Percentiles rank a stretch among this genome's conserved stretches.
phyloP scores from a whole-genome alignment of 129 eudicot species.

The Flaveria sonorensis region DNA sequence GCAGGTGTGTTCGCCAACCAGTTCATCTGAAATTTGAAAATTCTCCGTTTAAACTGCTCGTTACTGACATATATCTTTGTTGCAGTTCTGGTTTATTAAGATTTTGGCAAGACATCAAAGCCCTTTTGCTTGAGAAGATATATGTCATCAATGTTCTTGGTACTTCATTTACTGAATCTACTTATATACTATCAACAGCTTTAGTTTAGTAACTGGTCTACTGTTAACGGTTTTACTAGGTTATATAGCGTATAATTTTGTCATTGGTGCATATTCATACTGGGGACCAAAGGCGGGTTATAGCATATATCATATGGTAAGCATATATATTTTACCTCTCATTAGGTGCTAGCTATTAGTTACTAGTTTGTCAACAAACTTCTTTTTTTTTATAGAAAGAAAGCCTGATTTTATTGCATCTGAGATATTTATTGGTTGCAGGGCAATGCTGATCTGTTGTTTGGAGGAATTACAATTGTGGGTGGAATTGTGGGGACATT shows the following conservation, averaged over 20 bases:
- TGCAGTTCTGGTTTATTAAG: constrained; percentile 31
- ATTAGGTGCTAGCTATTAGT: background rate
- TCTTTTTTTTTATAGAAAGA: background rate
- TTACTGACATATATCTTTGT: background rate
- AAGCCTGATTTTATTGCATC: background rate
- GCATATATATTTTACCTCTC: constrained; percentile 13
- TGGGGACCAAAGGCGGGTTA: constrained; percentile 48
- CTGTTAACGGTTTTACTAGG: constrained; percentile 14
- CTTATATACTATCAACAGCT: background rate
- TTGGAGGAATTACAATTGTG: constrained; percentile 83
- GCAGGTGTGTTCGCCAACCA: constrained; percentile 31
- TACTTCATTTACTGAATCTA: background rate
- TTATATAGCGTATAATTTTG: constrained; percentile 43
- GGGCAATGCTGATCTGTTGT: constrained; percentile 79
- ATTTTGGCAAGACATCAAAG: constrained; percentile 39
- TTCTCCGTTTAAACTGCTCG: constrained; percentile 3
- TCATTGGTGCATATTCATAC: constrained; percentile 46
- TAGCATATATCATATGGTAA: constrained; percentile 47
- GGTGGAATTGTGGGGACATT: constrained; percentile 88
- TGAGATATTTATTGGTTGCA: constrained; percentile 30
- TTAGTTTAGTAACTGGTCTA: background rate
- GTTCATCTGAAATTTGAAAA: background rate
- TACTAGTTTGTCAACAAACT: background rate
- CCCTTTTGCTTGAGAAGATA: constrained; percentile 39
- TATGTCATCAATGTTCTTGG: constrained; percentile 38